These are phyloP conservation scores for Rhodomyrtus psidioides DNA, from an alignment of 441 rosid species.

Conservation along the genomic window DNA sequence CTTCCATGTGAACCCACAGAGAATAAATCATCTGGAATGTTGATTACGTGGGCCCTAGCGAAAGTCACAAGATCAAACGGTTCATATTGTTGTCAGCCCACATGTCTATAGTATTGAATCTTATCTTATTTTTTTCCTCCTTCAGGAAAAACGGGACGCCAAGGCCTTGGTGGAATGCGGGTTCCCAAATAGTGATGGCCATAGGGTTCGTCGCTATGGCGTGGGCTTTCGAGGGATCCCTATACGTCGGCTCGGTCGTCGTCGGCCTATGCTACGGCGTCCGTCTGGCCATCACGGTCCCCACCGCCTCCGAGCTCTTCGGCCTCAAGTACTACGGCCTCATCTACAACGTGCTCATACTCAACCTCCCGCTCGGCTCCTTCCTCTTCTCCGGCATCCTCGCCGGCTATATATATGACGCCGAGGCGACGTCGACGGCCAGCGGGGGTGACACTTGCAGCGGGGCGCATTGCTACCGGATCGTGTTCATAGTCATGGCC, in stretches of 20 bases:
- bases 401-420: slow-evolving; percentile 63
- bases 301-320: slow-evolving; percentile 76
- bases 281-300: slow-evolving; percentile 75
- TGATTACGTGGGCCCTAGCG: too few species aligned
- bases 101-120: background rate
- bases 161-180: slow-evolving; percentile 86
- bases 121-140: background rate
- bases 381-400: slow-evolving; percentile 81
- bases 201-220: slow-evolving; percentile 70
- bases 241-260: slow-evolving; percentile 61
- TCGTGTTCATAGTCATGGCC: slow-evolving; percentile 63
- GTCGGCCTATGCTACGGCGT: slow-evolving; percentile 81
- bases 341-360: slow-evolving; percentile 63
- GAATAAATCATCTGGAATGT: too few species aligned
- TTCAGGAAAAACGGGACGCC: slow-evolving; percentile 65
- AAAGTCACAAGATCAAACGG: too few species aligned
- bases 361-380: slow-evolving; percentile 82
- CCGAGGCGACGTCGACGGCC: slow-evolving; percentile 50
- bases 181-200: slow-evolving; percentile 66
- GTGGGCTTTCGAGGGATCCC: slow-evolving; percentile 66
- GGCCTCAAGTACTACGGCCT: slow-evolving; percentile 81
- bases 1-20: background rate
- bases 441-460: slow-evolving; percentile 73
- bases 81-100: background rate
- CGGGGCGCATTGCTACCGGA: slow-evolving; percentile 73